phyloP scores from a whole-genome alignment of 2,329 filamentous ascomycete genomes.

The Penicillium capsulatum region DNA sequence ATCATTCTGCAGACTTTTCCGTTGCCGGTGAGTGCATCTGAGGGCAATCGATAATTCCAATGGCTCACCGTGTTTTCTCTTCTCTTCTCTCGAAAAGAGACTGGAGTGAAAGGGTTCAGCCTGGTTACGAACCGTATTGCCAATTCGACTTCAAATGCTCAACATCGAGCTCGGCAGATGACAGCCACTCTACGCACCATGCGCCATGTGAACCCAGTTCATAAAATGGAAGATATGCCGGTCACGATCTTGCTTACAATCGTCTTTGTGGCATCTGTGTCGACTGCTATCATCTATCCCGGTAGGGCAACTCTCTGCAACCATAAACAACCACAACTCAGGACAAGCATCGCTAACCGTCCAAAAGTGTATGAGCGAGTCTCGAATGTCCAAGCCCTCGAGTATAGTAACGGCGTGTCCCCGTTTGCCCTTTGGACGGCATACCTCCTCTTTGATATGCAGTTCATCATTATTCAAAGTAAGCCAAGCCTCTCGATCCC shows the following conservation, averaged over 20 bases:
- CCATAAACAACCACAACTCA: too few relatives aligned
- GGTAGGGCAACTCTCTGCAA: background rate
- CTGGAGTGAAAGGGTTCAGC: background rate
- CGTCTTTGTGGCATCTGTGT: background rate
- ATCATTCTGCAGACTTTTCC: slow-evolving; percentile 1
- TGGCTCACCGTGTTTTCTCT: too few relatives aligned
- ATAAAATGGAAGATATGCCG: background rate
- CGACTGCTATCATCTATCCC: slow-evolving; percentile 1
- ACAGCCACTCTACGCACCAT: background rate
- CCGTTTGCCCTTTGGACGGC: slow-evolving; percentile 80
- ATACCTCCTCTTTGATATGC: slow-evolving; percentile 60
- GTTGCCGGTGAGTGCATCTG: background rate
- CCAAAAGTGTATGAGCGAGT: slow-evolving; percentile 76
- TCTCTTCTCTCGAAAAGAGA: too few relatives aligned
- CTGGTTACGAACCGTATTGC: slow-evolving; percentile 1
- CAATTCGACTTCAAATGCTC: background rate
- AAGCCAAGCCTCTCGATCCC: background rate
- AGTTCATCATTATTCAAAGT: slow-evolving; percentile 49
- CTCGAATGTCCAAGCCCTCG: slow-evolving; percentile 72
- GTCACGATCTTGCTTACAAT: background rate
- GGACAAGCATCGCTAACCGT: background rate
- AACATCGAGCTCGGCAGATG: background rate
- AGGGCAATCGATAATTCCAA: too few relatives aligned
- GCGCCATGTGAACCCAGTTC: slow-evolving; percentile 1
- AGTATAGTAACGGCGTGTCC: slow-evolving; percentile 88